Evolutionary conservation across 257 asterid genomes (phyloP).

Genomic region (Salvia splendens): DNA sequence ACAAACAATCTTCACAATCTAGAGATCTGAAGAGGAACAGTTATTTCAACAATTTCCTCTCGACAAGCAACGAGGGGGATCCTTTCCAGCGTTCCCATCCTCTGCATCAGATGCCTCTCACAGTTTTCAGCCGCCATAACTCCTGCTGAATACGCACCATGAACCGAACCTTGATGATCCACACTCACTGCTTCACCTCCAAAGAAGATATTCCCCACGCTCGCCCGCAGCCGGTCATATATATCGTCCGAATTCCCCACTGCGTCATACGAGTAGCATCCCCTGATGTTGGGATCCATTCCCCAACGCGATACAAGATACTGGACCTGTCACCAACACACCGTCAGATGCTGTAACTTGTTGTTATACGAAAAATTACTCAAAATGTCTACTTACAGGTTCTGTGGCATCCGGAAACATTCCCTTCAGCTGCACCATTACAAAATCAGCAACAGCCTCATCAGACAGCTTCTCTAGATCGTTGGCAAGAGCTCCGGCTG

Average conservation of each 20-base stretch:
- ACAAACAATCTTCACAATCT: conserved; percentile 46
- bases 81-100: conserved; percentile 62
- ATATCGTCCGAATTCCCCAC: conserved; percentile 87
- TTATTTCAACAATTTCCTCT: conserved; percentile 66
- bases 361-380: neutral
- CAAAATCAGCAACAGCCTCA: conserved; percentile 68
- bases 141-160: conserved; percentile 98
- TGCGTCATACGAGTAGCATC: conserved; percentile 88
- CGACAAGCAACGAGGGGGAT: conserved; percentile 58
- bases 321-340: conserved; percentile 53
- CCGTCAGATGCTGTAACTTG: neutral
- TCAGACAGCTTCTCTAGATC: conserved; percentile 94
- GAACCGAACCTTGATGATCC: conserved; percentile 98
- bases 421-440: conserved; percentile 75
- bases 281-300: conserved; percentile 76
- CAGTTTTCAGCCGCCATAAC: conserved; percentile 85
- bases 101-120: conserved; percentile 59
- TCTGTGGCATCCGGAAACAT: conserved; percentile 83
- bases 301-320: conserved; percentile 93
- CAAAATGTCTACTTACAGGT: conserved; percentile 60
- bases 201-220: conserved; percentile 85
- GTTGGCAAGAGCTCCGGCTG: conserved; percentile 87
- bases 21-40: conserved; percentile 86
- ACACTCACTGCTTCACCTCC: conserved; percentile 95
- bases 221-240: conserved; percentile 82